Evolutionary conservation across 1,284 basidiomycete genomes (phyloP), one percentile per base, ranked within the genome.

Genomic region (Rhizoctonia solani): DNA sequence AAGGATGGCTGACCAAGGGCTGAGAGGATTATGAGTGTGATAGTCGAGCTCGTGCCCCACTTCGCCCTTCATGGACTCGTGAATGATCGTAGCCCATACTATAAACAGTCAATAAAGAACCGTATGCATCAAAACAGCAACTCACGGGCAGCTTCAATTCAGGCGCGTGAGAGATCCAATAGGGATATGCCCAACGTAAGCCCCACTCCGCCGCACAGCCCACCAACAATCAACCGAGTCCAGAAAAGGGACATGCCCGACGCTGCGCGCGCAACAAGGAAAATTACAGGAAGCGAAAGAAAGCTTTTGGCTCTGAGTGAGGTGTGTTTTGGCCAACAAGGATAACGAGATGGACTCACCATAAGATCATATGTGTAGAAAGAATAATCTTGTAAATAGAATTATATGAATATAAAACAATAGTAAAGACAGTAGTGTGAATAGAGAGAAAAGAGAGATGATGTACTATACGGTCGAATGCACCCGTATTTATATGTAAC

Each of bases 11-110:
- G 59, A 39, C 59, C 59, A 63, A 3, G 59, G 59, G 34, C 59
- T 63, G 21, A 63, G 49, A 3, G 59, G 59, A 21, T 63, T 63
- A 25, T 39, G 21, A 27, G 59, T 53, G 37, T 63, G 59, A 53
- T 63, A 63, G 44, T 63, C 44, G 37, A 63, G 59, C 11, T 63
- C 59, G 6, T 63, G 23, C 21, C 41, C 25, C 9, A 63, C 46
- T 25, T 63, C 59, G 11, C 59, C 59, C 25, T 53, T 53, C 4
- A 53, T 16, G 2, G 59, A 63, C 25, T 52, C 59, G 21, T 63
- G 59, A 9, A 63, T 63, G 47, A 63, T 53, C 11, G 37, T 39
- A 14, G 59, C 59, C 59, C 59, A 63, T 25, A 63, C 59, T 63
- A 25, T 27, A 29, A 32, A 5, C n/a, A 13, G 46, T 34, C n/a